phyloP scores from a whole-genome alignment of 306 rosid genomes.

The Ochetophila trinervis region DNA sequence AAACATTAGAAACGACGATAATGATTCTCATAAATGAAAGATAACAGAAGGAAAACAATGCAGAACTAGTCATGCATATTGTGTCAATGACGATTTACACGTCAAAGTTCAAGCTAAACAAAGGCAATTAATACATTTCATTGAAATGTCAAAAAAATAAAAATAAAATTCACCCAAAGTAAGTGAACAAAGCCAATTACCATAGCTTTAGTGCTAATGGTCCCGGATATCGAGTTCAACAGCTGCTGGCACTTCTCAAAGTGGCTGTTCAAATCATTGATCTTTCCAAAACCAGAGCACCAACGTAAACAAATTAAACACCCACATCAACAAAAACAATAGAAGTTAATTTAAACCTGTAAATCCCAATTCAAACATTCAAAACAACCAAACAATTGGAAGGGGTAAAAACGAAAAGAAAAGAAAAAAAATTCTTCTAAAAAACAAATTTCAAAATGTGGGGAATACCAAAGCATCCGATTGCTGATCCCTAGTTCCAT shows the following conservation, averaged over 20 bases:
- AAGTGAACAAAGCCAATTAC: slow-evolving; percentile 34
- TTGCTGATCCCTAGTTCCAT: slow-evolving; percentile 75
- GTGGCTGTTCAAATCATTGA: slow-evolving; percentile 43
- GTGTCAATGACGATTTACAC: no score
- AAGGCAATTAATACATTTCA: no score
- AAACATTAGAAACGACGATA: no score
- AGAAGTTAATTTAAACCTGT: no score
- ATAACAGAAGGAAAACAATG: no score
- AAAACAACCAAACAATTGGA: background rate
- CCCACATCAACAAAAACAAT: no score
- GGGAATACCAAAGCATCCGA: slow-evolving; percentile 71
- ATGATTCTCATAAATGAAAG: no score
- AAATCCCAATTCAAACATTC: no score
- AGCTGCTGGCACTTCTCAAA: slow-evolving; percentile 90
- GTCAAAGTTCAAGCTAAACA: no score
- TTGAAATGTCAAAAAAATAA: no score
- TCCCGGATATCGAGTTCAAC: slow-evolving; percentile 75
- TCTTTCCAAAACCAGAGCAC: background rate
- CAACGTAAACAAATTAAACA: background rate
- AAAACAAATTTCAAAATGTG: background rate
- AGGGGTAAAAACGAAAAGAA: background rate
- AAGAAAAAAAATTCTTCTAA: background rate
- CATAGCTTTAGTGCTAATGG: slow-evolving; percentile 77
- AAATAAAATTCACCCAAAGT: no score
- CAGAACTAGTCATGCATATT: no score